phyloP scores from a whole-genome alignment of 1,284 basidiomycete genomes.

The Sanguinoderma infundibulare region DNA sequence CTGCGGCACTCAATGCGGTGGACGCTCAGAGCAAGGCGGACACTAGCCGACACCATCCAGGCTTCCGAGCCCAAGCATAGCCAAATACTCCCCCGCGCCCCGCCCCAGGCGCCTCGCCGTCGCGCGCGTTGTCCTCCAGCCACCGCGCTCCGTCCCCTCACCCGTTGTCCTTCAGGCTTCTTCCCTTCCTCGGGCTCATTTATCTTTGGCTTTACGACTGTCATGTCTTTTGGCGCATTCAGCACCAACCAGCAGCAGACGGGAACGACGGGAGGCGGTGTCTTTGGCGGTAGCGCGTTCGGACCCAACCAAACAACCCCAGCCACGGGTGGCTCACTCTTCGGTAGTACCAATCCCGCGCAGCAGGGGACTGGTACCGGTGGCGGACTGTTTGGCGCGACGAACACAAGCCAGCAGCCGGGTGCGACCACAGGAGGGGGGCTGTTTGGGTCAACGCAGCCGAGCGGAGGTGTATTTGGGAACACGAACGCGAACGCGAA shows the following conservation, averaged over 20 bases:
- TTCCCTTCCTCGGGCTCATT: not conserved
- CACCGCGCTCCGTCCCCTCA: not conserved
- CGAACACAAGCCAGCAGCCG: conserved; percentile 14
- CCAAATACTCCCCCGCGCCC: not conserved
- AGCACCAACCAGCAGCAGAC: conserved; percentile 14
- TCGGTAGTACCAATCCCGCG: conserved; percentile 17
- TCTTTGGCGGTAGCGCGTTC: conserved; percentile 19
- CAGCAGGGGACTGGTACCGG: conserved; percentile 11
- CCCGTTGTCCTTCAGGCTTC: not conserved
- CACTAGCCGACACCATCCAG: not conserved
- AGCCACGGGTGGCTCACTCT: conserved; percentile 19
- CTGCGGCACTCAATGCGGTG: not conserved
- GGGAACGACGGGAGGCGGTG: conserved; percentile 12
- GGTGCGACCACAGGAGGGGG: conserved; percentile 7
- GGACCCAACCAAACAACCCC: conserved; percentile 8
- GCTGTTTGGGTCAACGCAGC: conserved; percentile 20
- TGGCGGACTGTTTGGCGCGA: conserved; percentile 14
- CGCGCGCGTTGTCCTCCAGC: not conserved
- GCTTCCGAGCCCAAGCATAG: not conserved
- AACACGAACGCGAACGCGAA: conserved; percentile 16
- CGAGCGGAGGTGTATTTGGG: conserved; percentile 38
- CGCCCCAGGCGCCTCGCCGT: not conserved
- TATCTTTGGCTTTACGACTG: not conserved
- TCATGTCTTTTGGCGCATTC: conserved; percentile 25
- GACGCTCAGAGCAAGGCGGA: not conserved